Percentiles rank a stretch among this genome's conserved stretches.
These are phyloP conservation scores for Galerina sulciceps DNA, from an alignment of 768 basidiomycete species.

Conservation along the genomic window DNA sequence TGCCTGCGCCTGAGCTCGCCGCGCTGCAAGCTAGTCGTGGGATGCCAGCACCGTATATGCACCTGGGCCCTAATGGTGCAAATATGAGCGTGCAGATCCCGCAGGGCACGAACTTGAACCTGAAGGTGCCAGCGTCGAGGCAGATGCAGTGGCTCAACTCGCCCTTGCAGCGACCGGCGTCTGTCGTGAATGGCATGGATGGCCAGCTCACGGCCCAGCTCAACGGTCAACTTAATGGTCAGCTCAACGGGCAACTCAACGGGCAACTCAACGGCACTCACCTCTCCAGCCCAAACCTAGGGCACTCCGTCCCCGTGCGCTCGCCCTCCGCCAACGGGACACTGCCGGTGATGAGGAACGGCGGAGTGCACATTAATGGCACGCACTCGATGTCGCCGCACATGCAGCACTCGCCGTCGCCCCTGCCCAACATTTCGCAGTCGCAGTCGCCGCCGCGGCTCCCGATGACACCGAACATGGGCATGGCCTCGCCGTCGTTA, in stretches of 20 bases:
- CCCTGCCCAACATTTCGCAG: slow-evolving; percentile 46
- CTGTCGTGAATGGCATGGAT: slow-evolving; percentile 32
- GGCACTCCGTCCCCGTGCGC: slow-evolving; percentile 43
- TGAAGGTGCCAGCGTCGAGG: slow-evolving; percentile 45
- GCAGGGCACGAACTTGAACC: slow-evolving; percentile 36
- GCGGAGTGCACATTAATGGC: slow-evolving; percentile 38
- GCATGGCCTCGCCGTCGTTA: slow-evolving; percentile 56
- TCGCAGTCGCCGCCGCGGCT: slow-evolving; percentile 56
- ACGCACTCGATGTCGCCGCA: slow-evolving; percentile 57
- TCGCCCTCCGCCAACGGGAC: slow-evolving; percentile 63
- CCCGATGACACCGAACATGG: slow-evolving; percentile 54
- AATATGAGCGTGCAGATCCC: slow-evolving; percentile 40
- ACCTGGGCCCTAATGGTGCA: slow-evolving; percentile 37
- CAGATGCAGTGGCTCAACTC: slow-evolving; percentile 41
- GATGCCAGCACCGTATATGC: slow-evolving; percentile 42
- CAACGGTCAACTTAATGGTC: too few relatives aligned
- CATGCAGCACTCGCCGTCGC: slow-evolving; percentile 50
- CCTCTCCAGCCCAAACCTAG: slow-evolving; percentile 36
- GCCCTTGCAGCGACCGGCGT: slow-evolving; percentile 36
- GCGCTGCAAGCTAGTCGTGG: slow-evolving; percentile 35
- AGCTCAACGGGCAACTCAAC: too few relatives aligned
- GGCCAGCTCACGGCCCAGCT: slow-evolving; percentile 6
- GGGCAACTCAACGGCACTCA: slow-evolving; percentile 13
- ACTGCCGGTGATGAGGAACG: slow-evolving; percentile 43
- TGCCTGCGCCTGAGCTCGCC: slow-evolving; percentile 43